Conservation (phyloP, 768 basidiomycete genomes). For the Rhodosporidiobolus sp. region DNA sequence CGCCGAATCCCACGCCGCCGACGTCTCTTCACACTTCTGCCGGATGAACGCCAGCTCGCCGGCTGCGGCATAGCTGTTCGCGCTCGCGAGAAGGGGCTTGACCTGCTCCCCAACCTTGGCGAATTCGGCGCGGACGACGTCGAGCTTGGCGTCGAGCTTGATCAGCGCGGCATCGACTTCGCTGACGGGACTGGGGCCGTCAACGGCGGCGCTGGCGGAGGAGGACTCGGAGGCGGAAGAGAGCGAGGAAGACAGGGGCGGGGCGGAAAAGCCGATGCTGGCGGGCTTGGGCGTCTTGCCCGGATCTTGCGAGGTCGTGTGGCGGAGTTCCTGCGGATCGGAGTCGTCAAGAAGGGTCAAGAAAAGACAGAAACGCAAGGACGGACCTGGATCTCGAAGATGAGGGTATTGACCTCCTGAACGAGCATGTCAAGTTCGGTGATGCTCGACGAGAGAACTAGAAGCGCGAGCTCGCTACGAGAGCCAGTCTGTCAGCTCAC, state of each 20-base stretch:
- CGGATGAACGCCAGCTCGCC: conserved; percentile 55
- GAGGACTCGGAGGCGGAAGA: not conserved
- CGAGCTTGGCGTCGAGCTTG: conserved; percentile 37
- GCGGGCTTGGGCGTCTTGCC: not conserved
- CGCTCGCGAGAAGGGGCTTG: not conserved
- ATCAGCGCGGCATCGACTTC: conserved; percentile 40
- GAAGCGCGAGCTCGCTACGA: conserved; percentile 27
- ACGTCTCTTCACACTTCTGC: conserved; percentile 69
- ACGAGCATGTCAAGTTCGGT: conserved; percentile 38
- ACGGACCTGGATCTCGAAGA: conserved; percentile 43
- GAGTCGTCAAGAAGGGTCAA: not conserved
- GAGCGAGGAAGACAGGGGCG: not conserved
- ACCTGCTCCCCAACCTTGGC: conserved; percentile 9
- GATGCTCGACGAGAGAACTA: conserved; percentile 34
- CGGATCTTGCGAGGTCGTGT: conserved; percentile 17
- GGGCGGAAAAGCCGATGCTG: not conserved
- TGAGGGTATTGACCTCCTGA: conserved; percentile 34
- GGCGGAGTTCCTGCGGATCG: conserved; percentile 39
- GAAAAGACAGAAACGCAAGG: not conserved
- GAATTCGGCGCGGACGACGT: conserved; percentile 22
- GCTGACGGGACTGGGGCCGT: not conserved
- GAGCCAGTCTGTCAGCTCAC: not conserved
- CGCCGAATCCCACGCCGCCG: conserved; percentile 69
- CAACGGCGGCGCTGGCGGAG: not conserved
- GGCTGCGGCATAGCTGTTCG: conserved; percentile 44